Conservation (phyloP, 371 early-diverging fungal genomes). For the Mycotypha africana region DNA sequence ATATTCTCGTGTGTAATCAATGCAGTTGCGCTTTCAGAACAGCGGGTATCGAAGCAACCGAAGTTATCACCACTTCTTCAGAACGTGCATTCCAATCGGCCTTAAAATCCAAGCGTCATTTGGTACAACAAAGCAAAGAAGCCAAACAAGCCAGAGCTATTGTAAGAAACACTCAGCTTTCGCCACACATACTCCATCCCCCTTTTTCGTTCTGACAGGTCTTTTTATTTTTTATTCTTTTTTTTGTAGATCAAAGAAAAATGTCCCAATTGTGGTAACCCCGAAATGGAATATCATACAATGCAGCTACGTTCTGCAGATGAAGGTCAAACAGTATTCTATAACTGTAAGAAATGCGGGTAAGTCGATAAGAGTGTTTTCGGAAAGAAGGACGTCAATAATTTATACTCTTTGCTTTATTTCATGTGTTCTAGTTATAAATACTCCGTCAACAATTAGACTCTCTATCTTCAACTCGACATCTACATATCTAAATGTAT, state of each 20-base stretch:
- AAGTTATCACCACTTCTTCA: slow-evolving; percentile 73
- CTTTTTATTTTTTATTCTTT: not conserved
- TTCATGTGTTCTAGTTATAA: slow-evolving; percentile 28
- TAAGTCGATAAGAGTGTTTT: slow-evolving; percentile 28
- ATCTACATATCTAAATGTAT: too few species aligned
- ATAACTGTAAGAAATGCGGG: slow-evolving; percentile 97
- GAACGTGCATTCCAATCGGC: slow-evolving; percentile 77
- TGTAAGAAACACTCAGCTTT: slow-evolving; percentile 46
- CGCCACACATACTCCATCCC: too few species aligned
- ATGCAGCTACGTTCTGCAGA: slow-evolving; percentile 99
- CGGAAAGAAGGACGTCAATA: not conserved
- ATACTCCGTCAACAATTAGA: slow-evolving; percentile 39
- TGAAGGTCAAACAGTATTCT: slow-evolving; percentile 99
- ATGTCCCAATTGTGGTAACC: slow-evolving; percentile 93
- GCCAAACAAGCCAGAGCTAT: slow-evolving; percentile 63
- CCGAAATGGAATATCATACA: slow-evolving; percentile 97
- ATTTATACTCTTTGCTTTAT: not conserved
- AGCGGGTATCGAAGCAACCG: slow-evolving; percentile 72
- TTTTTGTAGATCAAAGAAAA: slow-evolving; percentile 63
- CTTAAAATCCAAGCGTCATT: slow-evolving; percentile 64
- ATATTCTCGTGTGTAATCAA: slow-evolving; percentile 71
- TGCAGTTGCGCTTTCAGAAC: slow-evolving; percentile 70
- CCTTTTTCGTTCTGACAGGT: too few species aligned
- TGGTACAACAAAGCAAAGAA: slow-evolving; percentile 59
- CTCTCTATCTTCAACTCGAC: too few species aligned